phyloP scores from a whole-genome alignment of 1,284 basidiomycete genomes.

The Cerioporus squamosus region DNA sequence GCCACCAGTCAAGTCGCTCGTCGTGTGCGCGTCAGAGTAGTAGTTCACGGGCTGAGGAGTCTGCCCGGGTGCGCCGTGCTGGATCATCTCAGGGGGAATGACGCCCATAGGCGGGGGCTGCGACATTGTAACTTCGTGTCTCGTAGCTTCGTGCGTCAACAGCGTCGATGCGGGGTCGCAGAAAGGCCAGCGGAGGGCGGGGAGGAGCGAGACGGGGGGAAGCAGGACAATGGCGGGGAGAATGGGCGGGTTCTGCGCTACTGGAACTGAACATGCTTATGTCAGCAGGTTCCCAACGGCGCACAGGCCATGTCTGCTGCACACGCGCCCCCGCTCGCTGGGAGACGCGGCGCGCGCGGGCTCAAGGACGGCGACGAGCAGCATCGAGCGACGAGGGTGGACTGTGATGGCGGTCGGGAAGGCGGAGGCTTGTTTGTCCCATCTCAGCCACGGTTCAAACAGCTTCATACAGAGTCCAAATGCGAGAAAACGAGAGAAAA shows the following conservation, averaged over 20 bases:
- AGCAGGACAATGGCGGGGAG: constrained; percentile 20
- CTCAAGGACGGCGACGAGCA: constrained; percentile 24
- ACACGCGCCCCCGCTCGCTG: constrained; percentile 6
- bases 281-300: constrained; percentile 37
- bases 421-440: constrained; percentile 36
- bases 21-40: constrained; percentile 54
- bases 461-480: constrained; percentile 69
- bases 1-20: constrained; percentile 75
- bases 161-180: background rate
- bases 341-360: constrained; percentile 12
- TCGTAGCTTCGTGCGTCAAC: constrained; percentile 5
- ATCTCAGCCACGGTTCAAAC: constrained; percentile 46
- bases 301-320: constrained; percentile 42
- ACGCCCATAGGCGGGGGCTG: constrained; percentile 43
- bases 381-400: constrained; percentile 18
- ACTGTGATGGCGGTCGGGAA: constrained; percentile 20
- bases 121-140: constrained; percentile 33
- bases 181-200: constrained; percentile 9
- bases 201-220: constrained; percentile 6
- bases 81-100: constrained; percentile 45
- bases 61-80: constrained; percentile 3
- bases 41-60: constrained; percentile 53
- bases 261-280: constrained; percentile 36
- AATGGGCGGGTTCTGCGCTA: constrained; percentile 21
- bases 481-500: constrained; percentile 74